Evolutionary conservation across 208 protist genomes (phyloP).

Genomic region (Leishmania mexicana): DNA sequence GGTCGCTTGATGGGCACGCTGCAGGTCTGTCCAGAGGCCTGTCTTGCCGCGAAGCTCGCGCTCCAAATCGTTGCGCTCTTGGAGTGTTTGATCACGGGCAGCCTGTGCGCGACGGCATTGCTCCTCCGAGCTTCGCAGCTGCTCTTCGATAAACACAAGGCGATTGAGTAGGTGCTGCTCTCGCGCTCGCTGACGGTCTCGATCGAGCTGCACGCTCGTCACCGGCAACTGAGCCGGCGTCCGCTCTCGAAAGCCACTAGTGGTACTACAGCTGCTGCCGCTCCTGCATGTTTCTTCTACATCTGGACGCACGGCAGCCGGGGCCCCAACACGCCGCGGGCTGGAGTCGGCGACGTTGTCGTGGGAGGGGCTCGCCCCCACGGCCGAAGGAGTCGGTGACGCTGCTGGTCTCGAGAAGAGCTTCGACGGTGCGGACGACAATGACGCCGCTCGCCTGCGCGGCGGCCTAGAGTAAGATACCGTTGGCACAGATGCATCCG

Average conservation of each 20-base stretch:
- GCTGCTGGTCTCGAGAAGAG: slow-evolving; percentile 8
- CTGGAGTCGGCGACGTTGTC: not conserved
- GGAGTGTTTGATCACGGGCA: slow-evolving; percentile 16
- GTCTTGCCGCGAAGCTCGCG: slow-evolving; percentile 36
- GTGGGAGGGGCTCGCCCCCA: not conserved
- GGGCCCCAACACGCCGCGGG: not conserved
- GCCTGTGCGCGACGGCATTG: not conserved
- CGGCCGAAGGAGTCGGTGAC: not conserved
- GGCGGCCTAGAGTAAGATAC: not conserved
- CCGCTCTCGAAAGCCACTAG: not conserved
- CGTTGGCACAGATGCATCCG: not conserved
- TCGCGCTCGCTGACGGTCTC: slow-evolving; percentile 7
- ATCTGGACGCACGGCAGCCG: not conserved
- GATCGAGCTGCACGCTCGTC: not conserved
- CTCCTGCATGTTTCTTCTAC: not conserved
- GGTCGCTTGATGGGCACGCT: slow-evolving; percentile 25
- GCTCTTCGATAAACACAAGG: slow-evolving; percentile 28
- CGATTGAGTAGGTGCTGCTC: slow-evolving; percentile 35
- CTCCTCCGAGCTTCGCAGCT: slow-evolving; percentile 15
- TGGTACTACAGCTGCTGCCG: not conserved
- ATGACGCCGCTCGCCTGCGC: not conserved
- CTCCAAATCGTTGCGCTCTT: slow-evolving; percentile 17
- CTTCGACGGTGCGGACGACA: not conserved
- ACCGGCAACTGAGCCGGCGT: slow-evolving; percentile 26
- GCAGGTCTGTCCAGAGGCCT: slow-evolving; percentile 23